Base-by-base conservation (phyloP, 768 basidiomycete species). In the Naganishia onofrii region DNA sequence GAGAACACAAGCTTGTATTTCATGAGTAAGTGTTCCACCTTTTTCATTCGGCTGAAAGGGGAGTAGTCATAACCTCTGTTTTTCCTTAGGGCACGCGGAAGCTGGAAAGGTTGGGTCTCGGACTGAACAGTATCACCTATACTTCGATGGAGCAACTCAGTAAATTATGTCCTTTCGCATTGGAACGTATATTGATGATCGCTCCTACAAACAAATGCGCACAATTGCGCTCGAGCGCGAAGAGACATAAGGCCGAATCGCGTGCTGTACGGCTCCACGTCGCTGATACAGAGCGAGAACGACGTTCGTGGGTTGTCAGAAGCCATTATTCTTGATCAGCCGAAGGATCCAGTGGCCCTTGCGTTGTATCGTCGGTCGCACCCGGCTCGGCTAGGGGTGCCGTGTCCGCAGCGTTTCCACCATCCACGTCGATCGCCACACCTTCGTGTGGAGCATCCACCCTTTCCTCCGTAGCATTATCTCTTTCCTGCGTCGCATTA, bases 41-140 rank as follows among this genome's bases (percentile, higher is more conserved):
- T 26, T 8, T 7, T 42, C 42, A 15, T 42, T 42, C 42, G 13
- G 13, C 42, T 42, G 2, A 34, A 36, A 23, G 3, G n/a, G n/a
- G 21, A 23, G 21, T 32, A 21, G 2, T 34, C 8, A 21, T 17
- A 4, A n/a, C 13, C n/a, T 8, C 26, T 48, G 12, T 32, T 10
- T 52, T 19, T 23, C 17, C 26, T 17, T 15, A 67, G 66, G 23
- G 51, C 51, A 4, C 52, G 51, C 21, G 66, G 66, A 2, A 31
- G 28, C 17, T 67, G 66, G 66, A 67, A 67, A 54, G 66, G 48
- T 26, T 51, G 23, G n/a, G 23, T 21, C 5, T 51, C 19, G 23
- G 48, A 51, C 23, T 42, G 36, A 17, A 42, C 42, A 42, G 42
- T 42, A 42, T 42, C n/a, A n/a, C n/a, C n/a, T 10, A 15, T n/a